Evolutionary conservation across 129 eudicot species (phyloP).

Genomic region (Saussurea involucrata): DNA sequence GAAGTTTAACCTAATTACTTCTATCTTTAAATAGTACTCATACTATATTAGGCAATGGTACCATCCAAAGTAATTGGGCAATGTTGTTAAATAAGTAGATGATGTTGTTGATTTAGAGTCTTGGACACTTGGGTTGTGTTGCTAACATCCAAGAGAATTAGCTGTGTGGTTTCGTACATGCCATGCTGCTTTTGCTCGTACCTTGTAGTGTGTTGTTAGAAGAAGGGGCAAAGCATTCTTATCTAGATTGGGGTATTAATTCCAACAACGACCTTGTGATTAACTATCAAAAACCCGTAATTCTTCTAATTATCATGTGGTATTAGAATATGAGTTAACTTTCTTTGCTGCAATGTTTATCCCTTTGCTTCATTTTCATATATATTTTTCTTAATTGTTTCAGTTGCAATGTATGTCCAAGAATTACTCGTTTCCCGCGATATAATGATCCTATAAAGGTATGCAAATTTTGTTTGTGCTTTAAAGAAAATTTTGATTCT

Average conservation of each 20-base stretch:
- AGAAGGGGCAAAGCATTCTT: neutral
- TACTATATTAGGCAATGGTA: no score
- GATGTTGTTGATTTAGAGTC: no score
- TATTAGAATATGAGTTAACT: conserved; percentile 4
- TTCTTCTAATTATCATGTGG: neutral
- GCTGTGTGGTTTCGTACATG: no score
- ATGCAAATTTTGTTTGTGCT: conserved; percentile 8
- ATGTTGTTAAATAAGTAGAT: no score
- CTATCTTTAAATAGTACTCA: no score
- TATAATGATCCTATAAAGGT: conserved; percentile 90
- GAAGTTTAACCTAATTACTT: neutral
- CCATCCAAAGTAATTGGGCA: no score
- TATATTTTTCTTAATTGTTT: conserved; percentile 12
- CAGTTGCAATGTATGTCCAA: conserved; percentile 78
- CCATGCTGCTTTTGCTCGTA: neutral
- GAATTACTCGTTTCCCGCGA: conserved; percentile 91
- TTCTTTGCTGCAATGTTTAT: neutral
- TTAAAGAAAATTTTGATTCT: conserved; percentile 10
- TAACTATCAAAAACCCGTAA: neutral
- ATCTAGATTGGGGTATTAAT: conserved; percentile 1
- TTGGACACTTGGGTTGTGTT: no score
- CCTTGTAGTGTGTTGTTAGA: neutral
- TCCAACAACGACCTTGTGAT: conserved; percentile 2
- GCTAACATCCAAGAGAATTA: no score
- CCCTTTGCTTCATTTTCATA: neutral